A percentile compares a stretch with the other conserved stretches of the same genome.
Conservation (phyloP, 2,329 filamentous ascomycete species). For the Sarocladiaceae sp. region DNA sequence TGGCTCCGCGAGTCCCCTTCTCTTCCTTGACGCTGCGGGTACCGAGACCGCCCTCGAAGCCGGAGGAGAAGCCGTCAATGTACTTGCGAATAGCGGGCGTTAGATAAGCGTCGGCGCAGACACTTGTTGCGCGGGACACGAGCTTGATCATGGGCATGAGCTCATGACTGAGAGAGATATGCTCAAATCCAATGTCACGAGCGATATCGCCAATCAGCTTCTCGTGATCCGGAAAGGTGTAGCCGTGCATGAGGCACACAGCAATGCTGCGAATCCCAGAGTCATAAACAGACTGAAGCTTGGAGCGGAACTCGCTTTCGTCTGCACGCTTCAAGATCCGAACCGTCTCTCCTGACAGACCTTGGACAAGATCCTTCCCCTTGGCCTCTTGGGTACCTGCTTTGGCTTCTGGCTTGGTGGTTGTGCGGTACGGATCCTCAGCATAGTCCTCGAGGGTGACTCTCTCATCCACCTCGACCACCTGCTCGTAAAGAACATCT, state of each 20-base stretch:
- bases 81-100: conserved; percentile 35
- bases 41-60: conserved; percentile 76
- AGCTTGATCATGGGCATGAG: conserved; percentile 40
- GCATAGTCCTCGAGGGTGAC: conserved; percentile 90
- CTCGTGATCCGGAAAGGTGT: conserved; percentile 86
- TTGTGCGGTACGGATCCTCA: conserved; percentile 66
- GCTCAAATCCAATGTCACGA: conserved; percentile 64
- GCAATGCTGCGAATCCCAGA: conserved; percentile 73
- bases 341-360: conserved; percentile 63
- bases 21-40: conserved; percentile 65
- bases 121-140: conserved; percentile 35
- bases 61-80: conserved; percentile 68
- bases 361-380: conserved; percentile 56
- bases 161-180: conserved; percentile 56
- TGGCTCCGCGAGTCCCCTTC: conserved; percentile 58
- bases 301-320: conserved; percentile 44
- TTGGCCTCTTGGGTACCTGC: conserved; percentile 39
- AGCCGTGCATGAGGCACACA: conserved; percentile 87
- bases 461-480: conserved; percentile 85
- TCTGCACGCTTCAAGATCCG: conserved; percentile 57
- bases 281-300: conserved; percentile 57
- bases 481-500: conserved; percentile 76
- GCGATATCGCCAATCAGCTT: conserved; percentile 70
- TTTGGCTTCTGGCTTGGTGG: conserved; percentile 43
- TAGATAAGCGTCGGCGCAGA: conserved; percentile 38